Evolutionary conservation across 208 protist genomes (phyloP), one percentile per base, ranked within the genome.

Genomic region (Trypanosomatidae sp.): DNA sequence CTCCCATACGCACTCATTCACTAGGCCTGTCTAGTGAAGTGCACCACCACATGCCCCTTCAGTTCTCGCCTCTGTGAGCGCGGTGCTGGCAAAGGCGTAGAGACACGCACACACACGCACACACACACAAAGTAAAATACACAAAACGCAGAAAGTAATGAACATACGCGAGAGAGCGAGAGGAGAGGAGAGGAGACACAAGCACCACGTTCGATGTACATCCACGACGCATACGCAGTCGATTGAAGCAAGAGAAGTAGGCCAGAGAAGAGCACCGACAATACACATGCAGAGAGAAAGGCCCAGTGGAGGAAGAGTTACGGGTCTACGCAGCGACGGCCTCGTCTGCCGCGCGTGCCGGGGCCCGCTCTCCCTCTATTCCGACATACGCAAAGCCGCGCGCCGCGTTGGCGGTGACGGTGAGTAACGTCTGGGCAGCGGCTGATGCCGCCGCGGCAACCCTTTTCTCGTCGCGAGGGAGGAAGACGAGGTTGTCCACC

Each of bases 401-500:
- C 9, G 50, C 43, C 25, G 83, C 41, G 19, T 69, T 19, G 28
- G 25, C 30, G 8, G 71, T 73, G 33, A 73, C 58, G 7, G 77
- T 65, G 22, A 71, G 43, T 39, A 77, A 19, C 10, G 76, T 74
- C 64, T 81, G 69, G 5, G 68, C 62, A 12, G 73, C 52, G 17
- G 60, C 74, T 13, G 50, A 71, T 25, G 13, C 58, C 10, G 71
- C 79, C 10, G 64, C 47, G 30, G 60, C 71, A 2, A 28, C 67
- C 8, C 19, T 30, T 58, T 70, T 59, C 77, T 77, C 77, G 30
- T 85, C 73, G 12, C 70, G 73, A 28, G 81, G 69, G 43, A 79
- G 47, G 76, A 87, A 92, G 65, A 96, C 83, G 19, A 91, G 73
- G 82, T 96, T 96, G 79, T 96, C 83, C 28, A 82, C 82, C 19